A percentile compares a stretch with the other conserved stretches of the same genome.
Conservation (phyloP, 2,329 filamentous ascomycete genomes). For the Elsinoe australis region DNA sequence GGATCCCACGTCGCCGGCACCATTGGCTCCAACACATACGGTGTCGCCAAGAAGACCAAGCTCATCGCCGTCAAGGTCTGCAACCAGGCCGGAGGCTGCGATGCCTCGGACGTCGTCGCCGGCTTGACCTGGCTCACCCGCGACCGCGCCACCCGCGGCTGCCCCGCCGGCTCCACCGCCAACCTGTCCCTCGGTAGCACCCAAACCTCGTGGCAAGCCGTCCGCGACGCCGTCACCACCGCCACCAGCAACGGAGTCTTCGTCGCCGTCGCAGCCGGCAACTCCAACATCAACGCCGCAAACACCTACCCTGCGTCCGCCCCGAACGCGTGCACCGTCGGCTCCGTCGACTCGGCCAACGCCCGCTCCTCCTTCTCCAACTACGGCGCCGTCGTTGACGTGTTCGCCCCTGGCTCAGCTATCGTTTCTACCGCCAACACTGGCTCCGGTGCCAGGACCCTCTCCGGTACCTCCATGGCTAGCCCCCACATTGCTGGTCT, state of each 20-base stretch:
- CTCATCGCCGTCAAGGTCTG: conserved; percentile 49
- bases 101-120: conserved; percentile 42
- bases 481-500: conserved; percentile 60
- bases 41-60: conserved; percentile 52
- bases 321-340: conserved; percentile 32
- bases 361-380: conserved; percentile 34
- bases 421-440: conserved; percentile 26
- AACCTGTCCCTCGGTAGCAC: conserved; percentile 38
- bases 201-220: conserved; percentile 33
- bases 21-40: conserved; percentile 52
- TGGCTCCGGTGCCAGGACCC: conserved; percentile 30
- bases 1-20: conserved; percentile 57
- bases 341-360: conserved; percentile 28
- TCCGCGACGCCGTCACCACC: conserved; percentile 34
- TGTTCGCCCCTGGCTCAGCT: conserved; percentile 33
- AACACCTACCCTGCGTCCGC: conserved; percentile 32
- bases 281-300: conserved; percentile 27
- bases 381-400: conserved; percentile 33
- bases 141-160: conserved; percentile 38
- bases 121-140: conserved; percentile 43
- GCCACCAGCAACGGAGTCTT: conserved; percentile 34
- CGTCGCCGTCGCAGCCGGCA: conserved; percentile 33
- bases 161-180: conserved; percentile 34
- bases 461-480: conserved; percentile 59
- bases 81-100: conserved; percentile 39